These are phyloP conservation scores for Pichia exigua DNA, from an alignment of 805 yeast genomes.

Conservation along the genomic window DNA sequence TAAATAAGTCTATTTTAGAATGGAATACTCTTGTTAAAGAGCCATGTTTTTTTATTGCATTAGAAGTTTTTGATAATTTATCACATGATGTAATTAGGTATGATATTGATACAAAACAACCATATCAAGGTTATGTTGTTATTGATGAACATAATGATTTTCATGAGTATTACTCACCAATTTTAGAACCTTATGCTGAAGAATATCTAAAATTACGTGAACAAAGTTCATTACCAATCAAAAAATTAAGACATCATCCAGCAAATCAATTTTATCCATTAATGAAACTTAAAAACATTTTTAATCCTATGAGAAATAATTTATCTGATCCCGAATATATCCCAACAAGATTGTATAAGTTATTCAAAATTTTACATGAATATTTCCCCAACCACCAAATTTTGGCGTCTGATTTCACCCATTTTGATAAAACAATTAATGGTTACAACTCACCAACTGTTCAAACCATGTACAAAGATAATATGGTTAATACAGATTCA, in stretches of 20 bases:
- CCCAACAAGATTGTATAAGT: constrained; percentile 66
- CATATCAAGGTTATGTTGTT: constrained; percentile 71
- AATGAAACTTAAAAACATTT: constrained; percentile 37
- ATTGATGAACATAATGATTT: constrained; percentile 69
- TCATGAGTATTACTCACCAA: constrained; percentile 60
- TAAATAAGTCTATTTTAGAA: constrained; percentile 68
- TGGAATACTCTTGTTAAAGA: constrained; percentile 56
- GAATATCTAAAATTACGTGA: constrained; percentile 51
- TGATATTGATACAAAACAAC: constrained; percentile 57
- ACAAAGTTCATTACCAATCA: constrained; percentile 33
- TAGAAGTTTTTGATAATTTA: constrained; percentile 79
- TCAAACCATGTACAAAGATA: constrained; percentile 61
- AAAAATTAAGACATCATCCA: constrained; percentile 42
- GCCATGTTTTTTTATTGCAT: constrained; percentile 70
- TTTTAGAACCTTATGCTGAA: constrained; percentile 48
- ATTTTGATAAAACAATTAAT: constrained; percentile 37
- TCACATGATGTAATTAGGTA: constrained; percentile 77
- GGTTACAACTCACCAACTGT: constrained; percentile 75
- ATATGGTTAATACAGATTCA: constrained; percentile 61
- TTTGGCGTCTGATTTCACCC: constrained; percentile 63
- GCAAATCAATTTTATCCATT: constrained; percentile 40
- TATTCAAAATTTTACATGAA: constrained; percentile 53
- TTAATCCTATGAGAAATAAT: constrained; percentile 60
- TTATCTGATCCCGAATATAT: constrained; percentile 68
- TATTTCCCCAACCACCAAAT: constrained; percentile 71